Conservation (phyloP, 2,329 filamentous ascomycete species). For the Pyrenochaeta sp. region DNA sequence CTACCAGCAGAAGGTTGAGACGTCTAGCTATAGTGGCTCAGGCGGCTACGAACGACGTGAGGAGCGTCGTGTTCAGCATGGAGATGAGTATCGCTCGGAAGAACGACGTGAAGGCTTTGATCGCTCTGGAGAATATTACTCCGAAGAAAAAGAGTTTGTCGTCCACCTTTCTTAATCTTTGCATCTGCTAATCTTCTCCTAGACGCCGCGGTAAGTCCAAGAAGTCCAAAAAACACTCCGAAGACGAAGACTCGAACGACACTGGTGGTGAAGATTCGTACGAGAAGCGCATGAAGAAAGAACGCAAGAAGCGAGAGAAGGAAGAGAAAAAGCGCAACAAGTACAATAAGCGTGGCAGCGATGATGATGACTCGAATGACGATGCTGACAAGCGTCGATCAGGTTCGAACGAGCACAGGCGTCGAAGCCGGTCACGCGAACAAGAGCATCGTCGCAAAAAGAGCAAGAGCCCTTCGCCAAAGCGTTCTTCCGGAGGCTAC, state of each 20-base stretch:
- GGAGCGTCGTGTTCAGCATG: conserved; percentile 60
- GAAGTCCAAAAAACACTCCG: conserved; percentile 52
- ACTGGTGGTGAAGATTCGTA: conserved; percentile 39
- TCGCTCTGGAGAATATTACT: conserved; percentile 50
- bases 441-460: conserved; percentile 25
- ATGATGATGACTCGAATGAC: conserved; percentile 16
- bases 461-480: conserved; percentile 30
- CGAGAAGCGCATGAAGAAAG: conserved; percentile 27
- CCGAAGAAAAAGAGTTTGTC: conserved; percentile 50
- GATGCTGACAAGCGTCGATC: conserved; percentile 29
- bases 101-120: conserved; percentile 47
- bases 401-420: conserved; percentile 24
- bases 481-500: conserved; percentile 31
- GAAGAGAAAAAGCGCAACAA: conserved; percentile 26
- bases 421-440: conserved; percentile 19
- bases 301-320: conserved; percentile 30
- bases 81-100: conserved; percentile 49
- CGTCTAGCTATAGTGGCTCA: conserved; percentile 54
- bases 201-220: conserved; percentile 48
- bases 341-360: conserved; percentile 20
- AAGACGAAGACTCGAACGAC: conserved; percentile 41
- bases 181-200: conserved; percentile 16
- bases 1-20: conserved; percentile 67
- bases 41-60: conserved; percentile 67
- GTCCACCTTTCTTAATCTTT: not conserved